Evolutionary conservation across 2,329 filamentous ascomycete genomes (phyloP).

Genomic region (Arachnopeziza araneosa): DNA sequence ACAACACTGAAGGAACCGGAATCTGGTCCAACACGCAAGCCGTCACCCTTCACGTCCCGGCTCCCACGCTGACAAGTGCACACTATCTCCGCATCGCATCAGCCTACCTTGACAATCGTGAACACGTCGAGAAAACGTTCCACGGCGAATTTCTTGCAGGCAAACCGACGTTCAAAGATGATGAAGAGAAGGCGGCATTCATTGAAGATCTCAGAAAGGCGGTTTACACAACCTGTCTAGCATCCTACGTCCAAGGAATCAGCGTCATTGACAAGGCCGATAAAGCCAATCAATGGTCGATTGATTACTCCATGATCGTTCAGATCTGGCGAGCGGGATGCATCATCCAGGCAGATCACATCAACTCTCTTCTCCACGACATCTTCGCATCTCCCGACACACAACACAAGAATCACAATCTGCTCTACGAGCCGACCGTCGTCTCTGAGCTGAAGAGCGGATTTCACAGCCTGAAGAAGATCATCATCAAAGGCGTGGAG

Average conservation of each 20-base stretch:
- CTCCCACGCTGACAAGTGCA: slow-evolving; percentile 56
- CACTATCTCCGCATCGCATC: slow-evolving; percentile 51
- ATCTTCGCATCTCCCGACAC: slow-evolving; percentile 33
- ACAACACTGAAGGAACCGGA: slow-evolving; percentile 61
- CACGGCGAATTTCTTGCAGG: slow-evolving; percentile 27
- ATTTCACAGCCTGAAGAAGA: slow-evolving; percentile 47
- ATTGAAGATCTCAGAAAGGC: slow-evolving; percentile 54
- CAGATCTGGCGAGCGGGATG: slow-evolving; percentile 65
- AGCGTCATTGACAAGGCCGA: slow-evolving; percentile 57
- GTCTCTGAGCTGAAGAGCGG: slow-evolving; percentile 47
- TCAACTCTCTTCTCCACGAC: slow-evolving; percentile 51
- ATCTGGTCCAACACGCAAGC: slow-evolving; percentile 61
- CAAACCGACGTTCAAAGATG: slow-evolving; percentile 27
- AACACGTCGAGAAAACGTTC: slow-evolving; percentile 44
- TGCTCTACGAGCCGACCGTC: slow-evolving; percentile 40
- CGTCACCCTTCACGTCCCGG: slow-evolving; percentile 54
- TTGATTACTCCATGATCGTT: slow-evolving; percentile 46
- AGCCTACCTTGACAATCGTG: slow-evolving; percentile 52
- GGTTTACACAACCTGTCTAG: slow-evolving; percentile 55
- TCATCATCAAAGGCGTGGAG: slow-evolving; percentile 49
- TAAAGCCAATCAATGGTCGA: slow-evolving; percentile 52
- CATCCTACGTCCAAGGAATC: slow-evolving; percentile 60
- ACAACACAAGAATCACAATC: slow-evolving; percentile 37
- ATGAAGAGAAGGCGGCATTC: slow-evolving; percentile 37
- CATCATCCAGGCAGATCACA: slow-evolving; percentile 64